Evolutionary conservation across 2,329 filamentous ascomycete species (phyloP).

Genomic region (Aspergillus caelatus): DNA sequence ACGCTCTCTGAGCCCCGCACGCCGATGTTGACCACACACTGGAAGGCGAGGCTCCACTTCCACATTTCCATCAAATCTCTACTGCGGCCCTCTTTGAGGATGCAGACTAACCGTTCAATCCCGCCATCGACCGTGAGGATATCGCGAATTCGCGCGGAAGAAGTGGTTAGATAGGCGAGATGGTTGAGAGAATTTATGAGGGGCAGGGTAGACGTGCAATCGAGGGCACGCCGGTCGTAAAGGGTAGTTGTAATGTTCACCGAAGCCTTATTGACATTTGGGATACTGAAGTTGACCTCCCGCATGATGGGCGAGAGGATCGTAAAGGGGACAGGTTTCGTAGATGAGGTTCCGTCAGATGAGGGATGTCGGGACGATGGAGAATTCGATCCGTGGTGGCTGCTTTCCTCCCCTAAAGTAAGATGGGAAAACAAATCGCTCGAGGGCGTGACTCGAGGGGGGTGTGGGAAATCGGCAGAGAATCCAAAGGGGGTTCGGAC

Average conservation of each 20-base stretch:
- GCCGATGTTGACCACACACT: slow-evolving; percentile 98
- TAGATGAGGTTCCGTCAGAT: slow-evolving; percentile 4
- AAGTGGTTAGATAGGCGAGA: slow-evolving; percentile 96
- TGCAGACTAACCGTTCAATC: slow-evolving; percentile 93
- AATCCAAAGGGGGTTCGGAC: slow-evolving; percentile 4
- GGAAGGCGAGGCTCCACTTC: slow-evolving; percentile 99
- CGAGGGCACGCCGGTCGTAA: slow-evolving; percentile 94
- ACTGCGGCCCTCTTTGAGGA: slow-evolving; percentile 94
- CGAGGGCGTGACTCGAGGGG: slow-evolving; percentile 12
- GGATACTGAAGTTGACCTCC: slow-evolving; percentile 99
- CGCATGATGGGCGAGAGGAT: slow-evolving; percentile 70
- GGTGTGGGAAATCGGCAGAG: slow-evolving; percentile 6
- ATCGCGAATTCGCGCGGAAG: slow-evolving; percentile 93
- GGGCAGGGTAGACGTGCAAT: slow-evolving; percentile 96
- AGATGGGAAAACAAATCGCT: slow-evolving; percentile 19
- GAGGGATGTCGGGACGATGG: slow-evolving; percentile 3
- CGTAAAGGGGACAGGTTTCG: not conserved
- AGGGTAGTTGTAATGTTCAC: slow-evolving; percentile 98
- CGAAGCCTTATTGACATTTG: slow-evolving; percentile 98
- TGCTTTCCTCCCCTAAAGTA: slow-evolving; percentile 19
- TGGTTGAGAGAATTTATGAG: slow-evolving; percentile 99
- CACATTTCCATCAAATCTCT: slow-evolving; percentile 99
- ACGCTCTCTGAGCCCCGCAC: slow-evolving; percentile 94
- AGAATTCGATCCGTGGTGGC: slow-evolving; percentile 10
- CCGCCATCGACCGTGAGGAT: slow-evolving; percentile 98